Evolutionary conservation across 768 basidiomycete species (phyloP).

Genomic region (Termitomyces sp.): DNA sequence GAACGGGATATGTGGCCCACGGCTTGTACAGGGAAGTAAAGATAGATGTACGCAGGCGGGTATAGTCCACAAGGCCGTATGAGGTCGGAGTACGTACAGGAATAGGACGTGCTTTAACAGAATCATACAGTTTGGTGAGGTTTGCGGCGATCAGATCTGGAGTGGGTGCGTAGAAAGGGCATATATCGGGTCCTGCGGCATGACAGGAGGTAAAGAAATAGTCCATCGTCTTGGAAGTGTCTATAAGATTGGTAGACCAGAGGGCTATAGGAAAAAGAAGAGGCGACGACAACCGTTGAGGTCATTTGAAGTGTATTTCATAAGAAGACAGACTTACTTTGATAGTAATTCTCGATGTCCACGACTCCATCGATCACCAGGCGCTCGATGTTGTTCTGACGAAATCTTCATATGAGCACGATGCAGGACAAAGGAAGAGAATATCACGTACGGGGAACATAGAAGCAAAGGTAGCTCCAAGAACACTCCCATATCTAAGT

Average conservation of each 20-base stretch:
- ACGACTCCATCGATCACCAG: constrained; percentile 41
- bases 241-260: constrained; percentile 34
- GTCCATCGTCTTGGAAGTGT: constrained; percentile 35
- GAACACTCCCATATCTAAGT: constrained; percentile 26
- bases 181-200: constrained; percentile 33
- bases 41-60: constrained; percentile 25
- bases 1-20: constrained; percentile 28
- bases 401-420: not conserved
- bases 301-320: not conserved
- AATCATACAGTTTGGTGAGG: constrained; percentile 31
- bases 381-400: constrained; percentile 36
- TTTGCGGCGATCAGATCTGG: constrained; percentile 33
- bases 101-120: constrained; percentile 31
- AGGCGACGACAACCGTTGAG: not conserved
- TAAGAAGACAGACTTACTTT: constrained; percentile 24
- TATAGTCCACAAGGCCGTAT: constrained; percentile 40
- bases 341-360: constrained; percentile 39
- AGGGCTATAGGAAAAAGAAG: constrained; percentile 22
- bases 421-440: not conserved
- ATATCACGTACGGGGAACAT: constrained; percentile 25
- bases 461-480: constrained; percentile 27
- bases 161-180: constrained; percentile 38
- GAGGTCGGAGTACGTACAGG: constrained; percentile 28
- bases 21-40: constrained; percentile 37
- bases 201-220: constrained; percentile 36